Evolutionary conservation across 495 filamentous ascomycete genomes (phyloP).

Genomic region (Aspergillus mulundensis): DNA sequence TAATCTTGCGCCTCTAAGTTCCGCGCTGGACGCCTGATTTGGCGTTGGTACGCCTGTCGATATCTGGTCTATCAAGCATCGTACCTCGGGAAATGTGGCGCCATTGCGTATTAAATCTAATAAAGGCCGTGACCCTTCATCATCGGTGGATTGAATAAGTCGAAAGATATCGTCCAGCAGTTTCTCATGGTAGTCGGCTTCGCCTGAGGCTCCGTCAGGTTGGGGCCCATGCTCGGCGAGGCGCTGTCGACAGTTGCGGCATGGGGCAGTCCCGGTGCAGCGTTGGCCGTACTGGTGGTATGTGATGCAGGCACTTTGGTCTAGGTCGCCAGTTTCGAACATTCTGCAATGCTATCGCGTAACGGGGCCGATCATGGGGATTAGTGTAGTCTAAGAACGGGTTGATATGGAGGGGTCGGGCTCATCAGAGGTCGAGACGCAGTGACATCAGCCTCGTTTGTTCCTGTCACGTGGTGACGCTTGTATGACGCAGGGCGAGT

Average conservation of each 20-base stretch:
- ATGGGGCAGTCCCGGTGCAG: not conserved
- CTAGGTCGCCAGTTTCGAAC: not conserved
- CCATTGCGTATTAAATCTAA: slow-evolving; percentile 5
- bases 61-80: slow-evolving; percentile 4
- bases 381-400: not conserved
- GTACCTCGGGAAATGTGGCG: slow-evolving; percentile 6
- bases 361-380: not conserved
- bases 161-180: slow-evolving; percentile 9
- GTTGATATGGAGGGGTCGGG: not conserved
- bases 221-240: not conserved
- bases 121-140: not conserved
- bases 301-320: not conserved
- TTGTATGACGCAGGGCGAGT: not conserved
- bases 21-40: not conserved
- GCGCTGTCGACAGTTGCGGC: not conserved
- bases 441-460: not conserved
- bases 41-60: not conserved
- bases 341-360: not conserved
- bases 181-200: slow-evolving; percentile 4
- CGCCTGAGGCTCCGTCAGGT: not conserved
- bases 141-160: slow-evolving; percentile 1
- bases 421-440: not conserved
- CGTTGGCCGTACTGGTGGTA: not conserved
- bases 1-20: not conserved
- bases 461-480: not conserved